Percentiles rank a stretch among this genome's conserved stretches.
phyloP scores from a whole-genome alignment of 768 basidiomycete species.

The Boletellus ananiceps region DNA sequence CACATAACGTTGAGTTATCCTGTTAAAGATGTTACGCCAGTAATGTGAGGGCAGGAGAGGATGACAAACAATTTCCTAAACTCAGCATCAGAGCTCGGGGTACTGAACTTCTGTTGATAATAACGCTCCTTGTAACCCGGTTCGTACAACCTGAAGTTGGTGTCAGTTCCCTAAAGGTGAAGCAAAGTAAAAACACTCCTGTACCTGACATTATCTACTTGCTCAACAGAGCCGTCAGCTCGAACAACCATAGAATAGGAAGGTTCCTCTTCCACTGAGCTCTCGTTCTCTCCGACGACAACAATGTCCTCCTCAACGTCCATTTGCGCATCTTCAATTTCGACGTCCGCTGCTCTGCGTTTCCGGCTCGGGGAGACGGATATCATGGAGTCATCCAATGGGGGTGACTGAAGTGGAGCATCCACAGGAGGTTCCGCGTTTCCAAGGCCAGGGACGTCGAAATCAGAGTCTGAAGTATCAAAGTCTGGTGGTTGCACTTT shows the following conservation, averaged over 20 bases:
- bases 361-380: slow-evolving; percentile 34
- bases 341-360: slow-evolving; percentile 42
- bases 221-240: slow-evolving; percentile 89
- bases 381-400: slow-evolving; percentile 19
- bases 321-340: slow-evolving; percentile 37
- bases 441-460: slow-evolving; percentile 33
- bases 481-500: slow-evolving; percentile 34
- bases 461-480: slow-evolving; percentile 30
- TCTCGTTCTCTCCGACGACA: slow-evolving; percentile 34
- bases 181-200: slow-evolving; percentile 26
- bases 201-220: slow-evolving; percentile 89
- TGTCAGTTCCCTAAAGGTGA: slow-evolving; percentile 1
- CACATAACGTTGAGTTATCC: slow-evolving; percentile 78
- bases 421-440: slow-evolving; percentile 20
- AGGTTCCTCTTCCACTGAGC: slow-evolving; percentile 44
- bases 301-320: slow-evolving; percentile 24
- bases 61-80: slow-evolving; percentile 68
- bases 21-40: slow-evolving; percentile 29
- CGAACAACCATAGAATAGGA: slow-evolving; percentile 70
- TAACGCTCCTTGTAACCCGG: slow-evolving; percentile 95
- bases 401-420: slow-evolving; percentile 10
- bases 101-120: slow-evolving; percentile 88
- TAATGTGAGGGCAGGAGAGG: neutral
- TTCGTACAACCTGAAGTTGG: slow-evolving; percentile 75
- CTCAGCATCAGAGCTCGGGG: slow-evolving; percentile 62